Base-by-base conservation (phyloP, 306 rosid species). In the Prunus persica region DNA sequence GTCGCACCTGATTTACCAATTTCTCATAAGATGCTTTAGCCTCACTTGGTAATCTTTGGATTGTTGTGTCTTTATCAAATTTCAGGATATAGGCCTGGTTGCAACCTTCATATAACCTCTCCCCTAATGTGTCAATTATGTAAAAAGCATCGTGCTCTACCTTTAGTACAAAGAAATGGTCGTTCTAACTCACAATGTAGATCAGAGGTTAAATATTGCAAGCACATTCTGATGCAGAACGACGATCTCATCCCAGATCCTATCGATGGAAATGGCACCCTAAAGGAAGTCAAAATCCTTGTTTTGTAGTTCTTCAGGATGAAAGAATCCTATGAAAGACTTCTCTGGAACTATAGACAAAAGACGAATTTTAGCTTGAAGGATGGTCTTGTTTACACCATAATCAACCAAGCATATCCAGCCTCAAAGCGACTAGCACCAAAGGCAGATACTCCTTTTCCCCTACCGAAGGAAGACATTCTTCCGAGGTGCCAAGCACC, bases 51-150 rank as follows among this genome's bases (percentile, higher is more conserved):
- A 83, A n/a, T 52, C 60, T 79, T 14, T 15, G 30, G 27, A 84
- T 84, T 8, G 5, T 22, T 2, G 84, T 68, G 45, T 80, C 77
- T 69, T 56, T 45, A 67, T 84, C 75, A 22, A 84, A 84, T 69
- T 84, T 84, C 65, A 84, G 67, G 41, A 84, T 67, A 24, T 84
- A 84, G 18, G 84, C 87, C 18, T 73, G 79, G 25, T 76, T 69
- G 62, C 87, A 84, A 2, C 82, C 84, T 68, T 84, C 87, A 10
- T 71, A 68, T 18, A 84, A 79, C 80, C 87, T 78, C 82, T 84
- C 87, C 5, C 87, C 87, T 66, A 84, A 56, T 0, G 87, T 84
- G 77, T 84, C 87, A 2, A 84, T 76, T 38, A 84, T 76, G 82
- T 84, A 84, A 61, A 76, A 84, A 62, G 82, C 82, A 22, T 80